Evolutionary conservation across 805 yeast genomes (phyloP).

Genomic region (Lipomyces oligophaga): DNA sequence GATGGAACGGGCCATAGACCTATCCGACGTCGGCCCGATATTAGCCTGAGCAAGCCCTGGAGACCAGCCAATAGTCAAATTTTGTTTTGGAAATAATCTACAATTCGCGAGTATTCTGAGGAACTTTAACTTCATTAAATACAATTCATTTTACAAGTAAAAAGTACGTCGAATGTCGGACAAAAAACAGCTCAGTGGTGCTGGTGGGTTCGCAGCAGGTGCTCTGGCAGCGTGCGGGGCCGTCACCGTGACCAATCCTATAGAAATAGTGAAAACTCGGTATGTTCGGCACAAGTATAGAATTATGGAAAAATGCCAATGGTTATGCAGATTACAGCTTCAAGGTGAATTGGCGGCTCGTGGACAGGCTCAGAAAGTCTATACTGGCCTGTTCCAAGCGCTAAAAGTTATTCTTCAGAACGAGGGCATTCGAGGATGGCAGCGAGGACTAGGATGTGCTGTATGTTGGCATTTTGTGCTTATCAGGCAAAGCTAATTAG

Average conservation of each 20-base stretch:
- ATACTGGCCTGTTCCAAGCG: constrained; percentile 85
- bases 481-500: neutral
- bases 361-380: constrained; percentile 49
- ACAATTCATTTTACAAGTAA: too few species aligned
- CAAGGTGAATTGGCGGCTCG: constrained; percentile 81
- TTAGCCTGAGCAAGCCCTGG: too few species aligned
- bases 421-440: constrained; percentile 86
- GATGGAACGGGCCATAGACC: too few species aligned
- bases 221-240: constrained; percentile 97
- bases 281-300: constrained; percentile 9
- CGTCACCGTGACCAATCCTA: constrained; percentile 93
- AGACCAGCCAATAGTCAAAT: too few species aligned
- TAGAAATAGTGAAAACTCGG: constrained; percentile 83
- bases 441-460: constrained; percentile 85
- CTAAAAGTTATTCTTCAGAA: constrained; percentile 62
- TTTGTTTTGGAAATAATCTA: too few species aligned
- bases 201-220: constrained; percentile 74
- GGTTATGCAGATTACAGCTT: constrained; percentile 70
- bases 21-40: too few species aligned
- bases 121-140: too few species aligned
- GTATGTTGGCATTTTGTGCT: constrained; percentile 12
- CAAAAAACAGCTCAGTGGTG: constrained; percentile 21
- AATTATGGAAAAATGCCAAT: neutral
- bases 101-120: too few species aligned
- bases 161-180: too few species aligned